Evolutionary conservation across 129 eudicot genomes (phyloP).

Genomic region (Helianthus annuus): HanXRQr2.0-SUNRISE NC_035437.2:109591606-109592105

Average conservation of each 20-base stretch:
- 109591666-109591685: constrained; percentile 64
- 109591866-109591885: neutral
- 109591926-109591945: constrained; percentile 51
- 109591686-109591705: constrained; percentile 93
- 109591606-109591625: neutral
- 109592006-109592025: constrained; percentile 20
- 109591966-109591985: constrained; percentile 31
- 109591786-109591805: constrained; percentile 94
- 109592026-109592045: neutral
- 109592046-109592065: neutral
- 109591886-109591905: neutral
- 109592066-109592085: neutral
- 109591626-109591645: constrained; percentile 59
- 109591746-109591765: constrained; percentile 65
- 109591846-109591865: neutral
- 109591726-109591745: constrained; percentile 68
- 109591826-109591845: constrained; percentile 61
- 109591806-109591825: constrained; percentile 82
- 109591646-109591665: constrained; percentile 65
- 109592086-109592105: constrained; percentile 11
- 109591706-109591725: constrained; percentile 81
- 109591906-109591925: constrained; percentile 54
- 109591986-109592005: constrained; percentile 18
- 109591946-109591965: constrained; percentile 74
- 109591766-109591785: constrained; percentile 81